A percentile compares a stretch with the other conserved stretches of the same genome.
These are phyloP conservation scores for Bocquillonia castaneifolia DNA, from an alignment of 441 rosid species.

Conservation along the genomic window DNA sequence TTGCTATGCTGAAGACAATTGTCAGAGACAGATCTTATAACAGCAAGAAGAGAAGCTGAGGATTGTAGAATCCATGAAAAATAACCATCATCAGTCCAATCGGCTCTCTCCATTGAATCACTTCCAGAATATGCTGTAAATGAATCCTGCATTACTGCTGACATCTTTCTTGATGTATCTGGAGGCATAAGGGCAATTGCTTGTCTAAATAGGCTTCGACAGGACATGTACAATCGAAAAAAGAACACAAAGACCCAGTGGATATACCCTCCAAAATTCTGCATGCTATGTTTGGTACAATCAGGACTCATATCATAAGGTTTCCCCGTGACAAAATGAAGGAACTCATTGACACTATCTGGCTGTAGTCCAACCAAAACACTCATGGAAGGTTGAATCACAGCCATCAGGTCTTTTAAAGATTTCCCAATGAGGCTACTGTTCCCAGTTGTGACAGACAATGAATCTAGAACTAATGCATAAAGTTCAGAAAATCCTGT, in stretches of 20 bases:
- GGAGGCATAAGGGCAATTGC: slow-evolving; percentile 67
- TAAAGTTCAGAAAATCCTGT: slow-evolving; percentile 69
- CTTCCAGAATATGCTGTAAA: slow-evolving; percentile 49
- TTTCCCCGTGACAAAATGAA: slow-evolving; percentile 47
- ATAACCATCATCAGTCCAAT: slow-evolving; percentile 61
- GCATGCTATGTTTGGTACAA: slow-evolving; percentile 25
- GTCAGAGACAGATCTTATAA: slow-evolving; percentile 50
- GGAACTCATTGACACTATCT: slow-evolving; percentile 44
- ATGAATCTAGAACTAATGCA: slow-evolving; percentile 56
- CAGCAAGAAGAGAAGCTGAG: slow-evolving; percentile 60
- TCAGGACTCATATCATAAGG: slow-evolving; percentile 24
- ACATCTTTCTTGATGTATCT: slow-evolving; percentile 46
- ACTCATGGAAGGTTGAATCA: slow-evolving; percentile 52
- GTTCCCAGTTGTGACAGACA: slow-evolving; percentile 68
- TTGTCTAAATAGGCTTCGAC: slow-evolving; percentile 72
- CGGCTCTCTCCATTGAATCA: slow-evolving; percentile 63
- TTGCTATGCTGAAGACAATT: slow-evolving; percentile 38
- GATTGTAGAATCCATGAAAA: slow-evolving; percentile 69
- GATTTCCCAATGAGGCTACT: slow-evolving; percentile 58
- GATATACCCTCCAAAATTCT: slow-evolving; percentile 34
- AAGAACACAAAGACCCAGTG: slow-evolving; percentile 66
- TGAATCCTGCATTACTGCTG: slow-evolving; percentile 46
- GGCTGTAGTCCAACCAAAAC: slow-evolving; percentile 47
- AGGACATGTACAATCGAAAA: slow-evolving; percentile 64
- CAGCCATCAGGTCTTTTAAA: slow-evolving; percentile 48